phyloP scores from a whole-genome alignment of 1,139 yeast genomes.

The Pichia sp. region DNA sequence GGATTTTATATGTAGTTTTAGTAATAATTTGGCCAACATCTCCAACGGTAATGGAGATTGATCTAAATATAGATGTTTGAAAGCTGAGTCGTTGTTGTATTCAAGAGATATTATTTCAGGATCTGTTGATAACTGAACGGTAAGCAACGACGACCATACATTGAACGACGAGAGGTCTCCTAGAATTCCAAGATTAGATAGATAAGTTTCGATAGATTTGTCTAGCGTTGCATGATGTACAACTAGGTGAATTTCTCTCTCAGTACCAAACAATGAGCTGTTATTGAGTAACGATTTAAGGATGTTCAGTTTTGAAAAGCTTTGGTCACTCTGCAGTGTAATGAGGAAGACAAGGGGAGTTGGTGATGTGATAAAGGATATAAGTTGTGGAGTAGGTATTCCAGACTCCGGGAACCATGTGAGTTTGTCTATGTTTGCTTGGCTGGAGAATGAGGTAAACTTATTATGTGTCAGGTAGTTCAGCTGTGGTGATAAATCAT shows the following conservation, averaged over 20 bases:
- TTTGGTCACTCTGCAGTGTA: no score
- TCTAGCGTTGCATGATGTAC: conserved; percentile 8
- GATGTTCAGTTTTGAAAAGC: no score
- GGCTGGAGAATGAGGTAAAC: conserved; percentile 8
- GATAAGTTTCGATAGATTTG: conserved; percentile 28
- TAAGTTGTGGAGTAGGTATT: no score
- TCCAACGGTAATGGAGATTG: conserved; percentile 28
- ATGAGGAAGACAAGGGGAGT: no score
- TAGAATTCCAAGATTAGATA: conserved; percentile 30
- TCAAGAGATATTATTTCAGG: no score
- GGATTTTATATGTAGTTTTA: conserved; percentile 22
- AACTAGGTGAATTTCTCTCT: conserved; percentile 11
- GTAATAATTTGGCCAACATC: conserved; percentile 31
- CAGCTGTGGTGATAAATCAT: conserved; percentile 5
- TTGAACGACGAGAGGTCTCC: conserved; percentile 32
- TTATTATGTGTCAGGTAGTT: conserved; percentile 10
- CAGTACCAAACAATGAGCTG: no score
- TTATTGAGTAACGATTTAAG: no score
- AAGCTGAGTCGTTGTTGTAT: no score
- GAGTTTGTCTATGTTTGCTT: conserved; percentile 7
- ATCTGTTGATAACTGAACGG: no score
- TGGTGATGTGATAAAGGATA: no score
- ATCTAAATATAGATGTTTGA: conserved; percentile 19
- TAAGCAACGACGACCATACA: conserved; percentile 21
- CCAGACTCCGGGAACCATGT: no score